phyloP scores from a whole-genome alignment of 163 green algal genomes.

The Volvox carteri region DNA sequence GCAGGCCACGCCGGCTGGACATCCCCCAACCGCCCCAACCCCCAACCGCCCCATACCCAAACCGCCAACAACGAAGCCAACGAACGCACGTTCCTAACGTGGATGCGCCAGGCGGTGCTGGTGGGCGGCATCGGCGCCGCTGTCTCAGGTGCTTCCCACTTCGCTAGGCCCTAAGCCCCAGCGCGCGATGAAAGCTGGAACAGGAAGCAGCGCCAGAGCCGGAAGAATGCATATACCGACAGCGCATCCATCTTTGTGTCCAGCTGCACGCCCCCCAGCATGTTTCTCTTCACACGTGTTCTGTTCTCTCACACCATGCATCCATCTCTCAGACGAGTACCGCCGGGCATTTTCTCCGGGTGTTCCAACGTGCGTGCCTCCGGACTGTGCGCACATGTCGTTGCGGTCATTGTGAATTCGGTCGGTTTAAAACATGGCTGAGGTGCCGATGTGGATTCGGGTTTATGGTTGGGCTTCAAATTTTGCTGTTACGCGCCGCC shows the following conservation, averaged over 20 bases:
- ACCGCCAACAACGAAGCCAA: constrained; percentile 42
- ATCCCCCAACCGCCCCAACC: no score
- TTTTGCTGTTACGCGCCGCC: not conserved
- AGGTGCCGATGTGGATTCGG: not conserved
- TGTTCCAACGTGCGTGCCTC: not conserved
- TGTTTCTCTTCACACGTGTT: not conserved
- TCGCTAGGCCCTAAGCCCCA: no score
- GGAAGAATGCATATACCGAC: not conserved
- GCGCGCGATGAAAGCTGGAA: no score
- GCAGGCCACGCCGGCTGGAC: no score
- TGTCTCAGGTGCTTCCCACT: constrained; percentile 19
- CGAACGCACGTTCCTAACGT: constrained; percentile 48
- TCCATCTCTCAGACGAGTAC: not conserved
- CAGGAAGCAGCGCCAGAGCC: not conserved
- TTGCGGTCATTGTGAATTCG: no score
- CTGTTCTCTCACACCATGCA: not conserved
- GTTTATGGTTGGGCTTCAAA: not conserved
- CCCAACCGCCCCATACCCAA: not conserved
- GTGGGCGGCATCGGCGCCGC: constrained; percentile 34
- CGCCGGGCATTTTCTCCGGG: not conserved
- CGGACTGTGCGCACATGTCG: not conserved
- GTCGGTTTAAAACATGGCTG: not conserved
- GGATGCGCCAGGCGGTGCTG: constrained; percentile 44
- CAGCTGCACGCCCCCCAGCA: not conserved
- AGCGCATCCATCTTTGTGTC: not conserved